A percentile compares a stretch with the other conserved stretches of the same genome.
Evolutionary conservation across 1,284 basidiomycete genomes (phyloP).

Genomic region (Puccinia novopanici): DNA sequence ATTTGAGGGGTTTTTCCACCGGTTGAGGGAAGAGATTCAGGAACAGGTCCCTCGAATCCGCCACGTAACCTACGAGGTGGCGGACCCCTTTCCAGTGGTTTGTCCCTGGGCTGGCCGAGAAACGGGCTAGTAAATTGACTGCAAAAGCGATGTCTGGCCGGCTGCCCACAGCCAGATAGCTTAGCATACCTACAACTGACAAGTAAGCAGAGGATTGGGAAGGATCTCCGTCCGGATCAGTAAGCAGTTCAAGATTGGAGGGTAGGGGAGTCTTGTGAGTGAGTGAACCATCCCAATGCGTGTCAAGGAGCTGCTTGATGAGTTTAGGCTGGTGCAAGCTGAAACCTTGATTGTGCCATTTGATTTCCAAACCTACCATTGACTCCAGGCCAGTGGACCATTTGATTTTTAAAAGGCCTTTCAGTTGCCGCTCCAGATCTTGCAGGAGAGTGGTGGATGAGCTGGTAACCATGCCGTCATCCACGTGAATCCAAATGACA

Average conservation of each 20-base stretch:
- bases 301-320: not conserved
- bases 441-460: too few relatives aligned
- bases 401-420: too few relatives aligned
- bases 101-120: too few relatives aligned
- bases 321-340: not conserved
- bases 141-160: not conserved
- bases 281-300: not conserved
- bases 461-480: too few relatives aligned
- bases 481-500: too few relatives aligned
- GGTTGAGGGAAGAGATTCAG: too few relatives aligned
- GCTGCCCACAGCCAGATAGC: not conserved
- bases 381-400: too few relatives aligned
- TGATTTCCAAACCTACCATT: not conserved
- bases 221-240: not conserved
- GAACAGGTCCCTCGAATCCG: too few relatives aligned
- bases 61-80: too few relatives aligned
- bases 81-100: too few relatives aligned
- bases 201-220: not conserved
- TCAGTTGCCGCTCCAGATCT: too few relatives aligned
- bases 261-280: not conserved
- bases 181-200: not conserved
- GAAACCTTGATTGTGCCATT: not conserved
- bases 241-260: not conserved
- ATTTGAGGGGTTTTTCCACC: too few relatives aligned
- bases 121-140: not conserved